Evolutionary conservation across 257 asterid genomes (phyloP), one percentile per base, ranked within the genome.

Genomic region (Nicotiana attenuata): DNA sequence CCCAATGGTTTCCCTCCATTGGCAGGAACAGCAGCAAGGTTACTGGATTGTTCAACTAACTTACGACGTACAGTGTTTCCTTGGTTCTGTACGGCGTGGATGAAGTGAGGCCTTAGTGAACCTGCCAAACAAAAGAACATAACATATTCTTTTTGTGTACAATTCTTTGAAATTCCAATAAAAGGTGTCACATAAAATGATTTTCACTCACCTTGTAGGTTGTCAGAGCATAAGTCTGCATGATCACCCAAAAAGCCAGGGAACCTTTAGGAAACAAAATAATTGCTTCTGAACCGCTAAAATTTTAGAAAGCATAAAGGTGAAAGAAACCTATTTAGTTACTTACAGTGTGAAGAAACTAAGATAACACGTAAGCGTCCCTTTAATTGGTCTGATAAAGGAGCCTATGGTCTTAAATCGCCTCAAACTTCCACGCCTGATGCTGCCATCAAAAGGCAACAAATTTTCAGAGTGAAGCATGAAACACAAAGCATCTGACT

Each of bases 21-120:
- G 76, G 91, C 89, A 55, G 92, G 91, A 73, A 76, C 14, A 76
- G 99, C 97, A 50, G 86, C 86, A 65, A 92, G 88, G 82, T 95
- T 94, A 77, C 84, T 87, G 5, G 90, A 84, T 65, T 88, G 86
- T 78, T 92, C 99, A 17, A 63, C 87, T 79, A 93, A 86, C 38
- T 67, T 81, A 10, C 98, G 97, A 10, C 94, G 97, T 56, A 84
- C 71, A 80, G 53, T 73, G 28, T 63, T 87, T 69, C 31, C 86
- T 64, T 28, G 67, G 20, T 84, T 81, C 66, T 82, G 84, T n/a
- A 67, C 83, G 41, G 86, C 83, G 82, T 71, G 53, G 76, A 67
- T 66, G 65, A 85, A 63, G 81, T 81, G 71, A 20, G 88, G 81
- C 80, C 83, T 79, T 9, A 86, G 63, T 24, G 87, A 65, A 88